Conservation (phyloP, 495 filamentous ascomycete genomes). For the Chaetomium fimeti region DNA sequence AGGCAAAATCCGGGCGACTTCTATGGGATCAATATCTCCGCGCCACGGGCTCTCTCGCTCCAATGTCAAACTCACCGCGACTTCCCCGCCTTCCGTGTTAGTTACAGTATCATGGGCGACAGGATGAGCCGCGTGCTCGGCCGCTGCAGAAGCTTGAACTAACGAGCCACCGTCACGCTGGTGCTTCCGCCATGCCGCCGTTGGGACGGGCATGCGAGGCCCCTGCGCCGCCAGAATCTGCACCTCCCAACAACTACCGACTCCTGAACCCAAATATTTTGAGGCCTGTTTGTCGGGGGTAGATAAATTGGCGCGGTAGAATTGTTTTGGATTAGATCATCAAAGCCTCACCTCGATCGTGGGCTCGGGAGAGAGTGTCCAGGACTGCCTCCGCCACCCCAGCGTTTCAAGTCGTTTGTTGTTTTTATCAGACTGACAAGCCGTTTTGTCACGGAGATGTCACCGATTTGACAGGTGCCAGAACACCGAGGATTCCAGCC, state of each 20-base stretch:
- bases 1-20: constrained; percentile 31
- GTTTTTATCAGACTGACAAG: no score
- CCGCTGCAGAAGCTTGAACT: not conserved
- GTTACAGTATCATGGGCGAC: not conserved
- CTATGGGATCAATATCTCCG: constrained; percentile 5
- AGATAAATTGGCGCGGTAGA: constrained; percentile 1
- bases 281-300: not conserved
- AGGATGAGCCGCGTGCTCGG: not conserved
- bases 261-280: not conserved
- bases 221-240: not conserved
- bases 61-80: not conserved
- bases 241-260: constrained; percentile 1
- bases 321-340: not conserved
- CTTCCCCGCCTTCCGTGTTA: constrained; percentile 5
- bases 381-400: not conserved
- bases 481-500: no score
- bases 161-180: not conserved
- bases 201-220: not conserved
- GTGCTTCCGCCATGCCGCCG: not conserved
- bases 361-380: not conserved
- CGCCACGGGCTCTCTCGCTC: not conserved
- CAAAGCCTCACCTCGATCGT: not conserved
- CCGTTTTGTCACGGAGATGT: no score
- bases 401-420: not conserved
- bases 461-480: no score